Evolutionary conservation across 2,329 filamentous ascomycete genomes (phyloP).

Genomic region (Fusarium sublunatum): DNA sequence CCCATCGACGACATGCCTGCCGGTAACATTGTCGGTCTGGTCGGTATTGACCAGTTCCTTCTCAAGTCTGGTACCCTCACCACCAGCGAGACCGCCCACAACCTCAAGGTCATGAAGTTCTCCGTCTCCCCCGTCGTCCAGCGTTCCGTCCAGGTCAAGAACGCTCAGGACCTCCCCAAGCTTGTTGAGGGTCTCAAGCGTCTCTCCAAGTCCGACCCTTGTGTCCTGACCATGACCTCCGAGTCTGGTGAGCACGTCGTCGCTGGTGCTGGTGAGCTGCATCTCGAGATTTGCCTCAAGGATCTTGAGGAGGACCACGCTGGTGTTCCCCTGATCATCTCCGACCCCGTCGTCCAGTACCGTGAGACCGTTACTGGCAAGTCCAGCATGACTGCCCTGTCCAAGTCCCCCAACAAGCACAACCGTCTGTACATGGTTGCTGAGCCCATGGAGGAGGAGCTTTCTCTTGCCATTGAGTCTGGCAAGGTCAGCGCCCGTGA

Average conservation of each 20-base stretch:
- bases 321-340: constrained; percentile 96
- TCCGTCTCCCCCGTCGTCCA: constrained; percentile 99
- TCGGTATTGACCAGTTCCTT: constrained; percentile 99
- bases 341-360: constrained; percentile 98
- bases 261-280: constrained; percentile 98
- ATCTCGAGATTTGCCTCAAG: constrained; percentile 99
- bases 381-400: constrained; percentile 95
- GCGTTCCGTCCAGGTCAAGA: constrained; percentile 99
- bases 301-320: constrained; percentile 99
- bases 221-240: constrained; percentile 89
- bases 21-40: constrained; percentile 99
- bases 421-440: constrained; percentile 99
- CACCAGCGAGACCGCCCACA: constrained; percentile 97
- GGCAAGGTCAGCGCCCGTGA: constrained; percentile 96
- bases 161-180: constrained; percentile 99
- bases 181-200: constrained; percentile 99
- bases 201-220: constrained; percentile 99
- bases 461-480: constrained; percentile 86
- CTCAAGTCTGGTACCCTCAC: constrained; percentile 99
- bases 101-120: constrained; percentile 99
- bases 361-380: constrained; percentile 90
- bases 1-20: constrained; percentile 98
- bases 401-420: constrained; percentile 99
- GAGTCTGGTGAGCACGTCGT: constrained; percentile 99
- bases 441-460: constrained; percentile 90